A percentile compares a stretch with the other conserved stretches of the same genome.
phyloP scores from a whole-genome alignment of 2,329 filamentous ascomycete genomes.

The Fusarium metavorans region DNA sequence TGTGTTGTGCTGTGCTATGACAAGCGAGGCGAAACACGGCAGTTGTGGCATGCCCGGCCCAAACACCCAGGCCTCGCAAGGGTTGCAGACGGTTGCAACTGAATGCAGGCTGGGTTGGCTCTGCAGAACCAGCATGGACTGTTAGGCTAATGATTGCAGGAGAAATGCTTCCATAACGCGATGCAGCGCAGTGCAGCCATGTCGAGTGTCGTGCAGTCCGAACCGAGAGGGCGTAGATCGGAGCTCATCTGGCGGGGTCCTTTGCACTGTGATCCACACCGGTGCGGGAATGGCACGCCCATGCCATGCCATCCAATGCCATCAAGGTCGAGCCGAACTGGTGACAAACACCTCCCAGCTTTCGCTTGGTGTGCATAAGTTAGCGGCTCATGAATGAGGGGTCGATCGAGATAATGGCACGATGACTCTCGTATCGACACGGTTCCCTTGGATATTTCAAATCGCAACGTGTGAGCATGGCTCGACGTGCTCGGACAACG shows the following conservation, averaged over 20 bases:
- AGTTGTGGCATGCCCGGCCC: slow-evolving; percentile 16
- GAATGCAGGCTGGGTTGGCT: not conserved
- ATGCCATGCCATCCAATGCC: not conserved
- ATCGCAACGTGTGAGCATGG: not conserved
- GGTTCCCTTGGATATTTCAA: slow-evolving; percentile 1
- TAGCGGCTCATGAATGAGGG: slow-evolving; percentile 12
- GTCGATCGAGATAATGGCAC: slow-evolving; percentile 17
- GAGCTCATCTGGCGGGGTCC: slow-evolving; percentile 5
- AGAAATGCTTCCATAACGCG: slow-evolving; percentile 6
- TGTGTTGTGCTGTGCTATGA: not conserved
- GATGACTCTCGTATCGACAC: slow-evolving; percentile 7
- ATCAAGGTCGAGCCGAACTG: not conserved
- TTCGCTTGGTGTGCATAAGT: slow-evolving; percentile 13
- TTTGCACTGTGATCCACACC: slow-evolving; percentile 10
- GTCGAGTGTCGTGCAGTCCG: slow-evolving; percentile 2
- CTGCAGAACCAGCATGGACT: not conserved
- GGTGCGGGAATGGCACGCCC: not conserved
- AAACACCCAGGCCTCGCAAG: slow-evolving; percentile 2
- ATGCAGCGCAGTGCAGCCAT: not conserved
- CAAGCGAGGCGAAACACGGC: slow-evolving; percentile 9
- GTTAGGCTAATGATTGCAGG: slow-evolving; percentile 11
- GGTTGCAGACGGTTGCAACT: not conserved
- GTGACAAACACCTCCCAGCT: slow-evolving; percentile 13
- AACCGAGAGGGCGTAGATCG: not conserved
- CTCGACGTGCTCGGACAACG: not conserved